phyloP scores from a whole-genome alignment of 2,329 filamentous ascomycete genomes.

The Daldinia sp. region DNA sequence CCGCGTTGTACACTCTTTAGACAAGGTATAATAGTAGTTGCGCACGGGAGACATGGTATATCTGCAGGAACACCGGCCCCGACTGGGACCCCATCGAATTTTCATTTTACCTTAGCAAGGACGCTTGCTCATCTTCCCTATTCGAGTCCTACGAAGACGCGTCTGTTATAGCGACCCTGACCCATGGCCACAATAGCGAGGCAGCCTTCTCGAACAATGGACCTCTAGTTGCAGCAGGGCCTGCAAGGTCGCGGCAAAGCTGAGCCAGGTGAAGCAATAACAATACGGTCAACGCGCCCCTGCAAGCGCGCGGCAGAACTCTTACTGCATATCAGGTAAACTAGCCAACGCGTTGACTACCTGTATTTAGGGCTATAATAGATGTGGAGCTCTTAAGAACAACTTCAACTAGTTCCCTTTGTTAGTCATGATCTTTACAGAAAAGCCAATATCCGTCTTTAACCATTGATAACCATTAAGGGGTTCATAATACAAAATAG shows the following conservation, averaged over 20 bases:
- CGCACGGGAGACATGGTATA: slow-evolving; percentile 40
- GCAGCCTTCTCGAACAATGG: slow-evolving; percentile 40
- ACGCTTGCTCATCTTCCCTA: slow-evolving; percentile 29
- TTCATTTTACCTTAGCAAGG: slow-evolving; percentile 36
- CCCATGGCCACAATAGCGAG: slow-evolving; percentile 30
- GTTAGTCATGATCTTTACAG: neutral
- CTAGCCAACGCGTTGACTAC: neutral
- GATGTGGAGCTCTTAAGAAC: neutral
- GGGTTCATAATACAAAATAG: neutral
- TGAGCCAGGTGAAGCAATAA: slow-evolving; percentile 6
- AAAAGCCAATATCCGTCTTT: neutral
- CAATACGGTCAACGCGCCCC: slow-evolving; percentile 18
- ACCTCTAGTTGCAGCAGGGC: slow-evolving; percentile 29
- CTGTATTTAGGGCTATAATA: slow-evolving; percentile 2
- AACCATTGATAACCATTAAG: no score
- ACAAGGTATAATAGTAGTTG: slow-evolving; percentile 33
- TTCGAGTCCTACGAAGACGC: slow-evolving; percentile 35
- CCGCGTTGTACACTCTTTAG: slow-evolving; percentile 25
- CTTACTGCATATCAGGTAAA: slow-evolving; percentile 1
- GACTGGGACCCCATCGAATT: slow-evolving; percentile 32
- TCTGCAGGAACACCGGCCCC: slow-evolving; percentile 42
- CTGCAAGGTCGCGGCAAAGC: slow-evolving; percentile 40
- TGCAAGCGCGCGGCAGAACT: slow-evolving; percentile 42
- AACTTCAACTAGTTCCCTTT: neutral
- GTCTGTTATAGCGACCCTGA: slow-evolving; percentile 24